These are phyloP conservation scores for Hanseniaspora occidentalis DNA, from an alignment of 805 yeast species.

Conservation along the genomic window DNA sequence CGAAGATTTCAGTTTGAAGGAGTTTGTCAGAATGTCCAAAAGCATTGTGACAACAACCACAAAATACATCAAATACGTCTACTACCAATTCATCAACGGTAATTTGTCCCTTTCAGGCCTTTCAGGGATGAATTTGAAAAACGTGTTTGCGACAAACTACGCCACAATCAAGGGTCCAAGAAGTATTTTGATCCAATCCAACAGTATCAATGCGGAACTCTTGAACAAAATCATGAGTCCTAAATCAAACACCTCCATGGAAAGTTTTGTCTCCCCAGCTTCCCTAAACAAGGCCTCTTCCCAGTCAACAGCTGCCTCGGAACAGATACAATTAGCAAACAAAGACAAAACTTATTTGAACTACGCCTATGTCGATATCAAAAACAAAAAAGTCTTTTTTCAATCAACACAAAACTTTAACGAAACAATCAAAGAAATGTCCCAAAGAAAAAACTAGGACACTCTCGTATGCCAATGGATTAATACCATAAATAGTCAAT, in stretches of 20 bases:
- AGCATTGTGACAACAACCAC: background rate
- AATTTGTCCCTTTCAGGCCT: background rate
- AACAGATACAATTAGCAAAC: conserved; percentile 1
- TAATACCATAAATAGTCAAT: no score
- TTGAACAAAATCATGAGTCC: background rate
- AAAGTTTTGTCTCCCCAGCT: conserved; percentile 2
- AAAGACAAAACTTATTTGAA: conserved; percentile 12
- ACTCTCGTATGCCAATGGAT: no score
- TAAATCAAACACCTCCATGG: conserved; percentile 2
- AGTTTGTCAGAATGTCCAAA: background rate
- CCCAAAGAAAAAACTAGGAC: background rate
- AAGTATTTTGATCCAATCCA: conserved; percentile 21
- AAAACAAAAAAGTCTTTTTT: conserved; percentile 13
- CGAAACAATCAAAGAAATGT: background rate
- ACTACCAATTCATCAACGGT: background rate
- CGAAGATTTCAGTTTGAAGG: background rate
- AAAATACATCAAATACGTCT: background rate
- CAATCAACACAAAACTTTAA: conserved; percentile 2
- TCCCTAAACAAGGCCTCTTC: conserved; percentile 3
- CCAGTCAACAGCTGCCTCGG: background rate
- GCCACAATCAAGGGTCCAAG: conserved; percentile 19
- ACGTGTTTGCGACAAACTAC: background rate
- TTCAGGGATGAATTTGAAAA: background rate
- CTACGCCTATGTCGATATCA: conserved; percentile 13
- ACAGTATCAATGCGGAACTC: background rate